phyloP scores from a whole-genome alignment of 2,329 filamentous ascomycete species.

The Curvularia sp. region DNA sequence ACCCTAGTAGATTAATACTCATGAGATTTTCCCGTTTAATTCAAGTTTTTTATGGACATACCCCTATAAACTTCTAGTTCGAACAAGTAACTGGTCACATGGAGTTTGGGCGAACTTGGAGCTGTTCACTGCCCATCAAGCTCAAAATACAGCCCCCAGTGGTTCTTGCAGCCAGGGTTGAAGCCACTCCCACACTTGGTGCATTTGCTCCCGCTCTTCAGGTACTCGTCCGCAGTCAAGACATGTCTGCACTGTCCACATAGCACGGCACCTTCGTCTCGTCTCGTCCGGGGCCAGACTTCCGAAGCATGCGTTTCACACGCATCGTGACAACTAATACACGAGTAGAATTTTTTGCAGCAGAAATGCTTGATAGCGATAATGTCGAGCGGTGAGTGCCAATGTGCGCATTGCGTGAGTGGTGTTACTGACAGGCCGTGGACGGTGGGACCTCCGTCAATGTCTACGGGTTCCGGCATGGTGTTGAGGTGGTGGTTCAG shows the following conservation, averaged over 20 bases:
- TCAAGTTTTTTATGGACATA: background rate
- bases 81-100: background rate
- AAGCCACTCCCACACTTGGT: constrained; percentile 37
- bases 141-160: constrained; percentile 47
- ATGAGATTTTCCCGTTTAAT: background rate
- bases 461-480: constrained; percentile 10
- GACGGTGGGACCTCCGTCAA: constrained; percentile 20
- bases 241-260: constrained; percentile 43
- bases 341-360: constrained; percentile 49
- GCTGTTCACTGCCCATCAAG: background rate
- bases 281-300: constrained; percentile 31
- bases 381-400: constrained; percentile 44
- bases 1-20: constrained; percentile 1
- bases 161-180: constrained; percentile 46
- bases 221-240: constrained; percentile 39
- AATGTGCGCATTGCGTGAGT: constrained; percentile 46
- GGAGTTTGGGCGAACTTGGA: background rate
- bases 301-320: constrained; percentile 34
- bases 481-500: constrained; percentile 7
- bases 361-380: constrained; percentile 49
- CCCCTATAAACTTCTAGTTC: background rate
- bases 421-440: constrained; percentile 39
- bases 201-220: constrained; percentile 40
- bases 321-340: constrained; percentile 44
- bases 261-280: constrained; percentile 35